Evolutionary conservation across 768 basidiomycete genomes (phyloP), one percentile per base, ranked within the genome.

Genomic region (Mrakia hoshinonis): DNA sequence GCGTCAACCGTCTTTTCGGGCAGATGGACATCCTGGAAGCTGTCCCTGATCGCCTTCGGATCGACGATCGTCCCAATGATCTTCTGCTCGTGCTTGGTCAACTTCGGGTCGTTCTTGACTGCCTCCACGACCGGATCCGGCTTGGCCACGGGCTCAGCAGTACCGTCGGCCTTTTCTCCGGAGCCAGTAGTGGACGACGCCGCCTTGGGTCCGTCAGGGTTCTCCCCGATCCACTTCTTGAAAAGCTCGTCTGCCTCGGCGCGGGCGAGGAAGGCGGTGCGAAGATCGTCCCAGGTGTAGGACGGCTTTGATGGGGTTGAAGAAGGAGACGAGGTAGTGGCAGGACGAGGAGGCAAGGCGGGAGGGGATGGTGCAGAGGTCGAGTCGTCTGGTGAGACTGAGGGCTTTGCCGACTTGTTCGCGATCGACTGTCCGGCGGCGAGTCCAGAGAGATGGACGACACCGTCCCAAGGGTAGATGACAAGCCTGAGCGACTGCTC

Each of bases 1-100:
- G 91, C 89, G 79, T 97, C 93, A 61, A 95, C 89, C 0, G 92
- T 95, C 77, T 89, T 87, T 22, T 85, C 79, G 12, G 93, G 92
- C 52, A 97, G 84, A 78, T 94, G 91, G 31, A 96, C 92, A 74
- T 93, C 89, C 65, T 82, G 83, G 75, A 76, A 68, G 12, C 48
- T 43, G 39, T 64, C 61, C 6, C 73, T 66, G 18, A 75, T 76
- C 84, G 77, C 78, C 87, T 88, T 82, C 39, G 90, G 79, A 79
- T 97, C 88, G 29, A 97, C 90, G 72, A 97, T 94, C 75, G 90
- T 94, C 4, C 87, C 82, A 61, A 97, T 77, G 54, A 97, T 79
- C 64, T 88, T 82, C 74, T 88, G 85, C 80, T 96, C 92, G 74
- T 96, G 87, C n/a, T 80, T 76, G 69, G 91, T 90, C 54, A 96